A percentile compares a stretch with the other conserved stretches of the same genome.
Conservation (phyloP, 2,329 filamentous ascomycete species). For the Colletotrichum trifolii region DNA sequence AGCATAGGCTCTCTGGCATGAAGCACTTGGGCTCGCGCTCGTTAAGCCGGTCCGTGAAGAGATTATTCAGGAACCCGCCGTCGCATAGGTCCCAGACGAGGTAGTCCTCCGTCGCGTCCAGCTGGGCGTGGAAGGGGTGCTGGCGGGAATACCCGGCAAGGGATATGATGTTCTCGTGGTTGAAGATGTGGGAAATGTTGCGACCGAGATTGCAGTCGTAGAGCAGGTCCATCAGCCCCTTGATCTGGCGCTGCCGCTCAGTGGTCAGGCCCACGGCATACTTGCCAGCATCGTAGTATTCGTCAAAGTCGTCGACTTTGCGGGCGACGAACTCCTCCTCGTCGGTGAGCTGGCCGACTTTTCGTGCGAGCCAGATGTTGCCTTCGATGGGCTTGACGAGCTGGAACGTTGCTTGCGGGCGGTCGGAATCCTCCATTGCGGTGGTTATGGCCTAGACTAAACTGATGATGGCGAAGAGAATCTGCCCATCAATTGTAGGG, state of each 20-base stretch:
- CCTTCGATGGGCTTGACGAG: conserved; percentile 44
- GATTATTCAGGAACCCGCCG: conserved; percentile 57
- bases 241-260: conserved; percentile 38
- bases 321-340: conserved; percentile 49
- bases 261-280: conserved; percentile 27
- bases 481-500: no score
- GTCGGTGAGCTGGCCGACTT: conserved; percentile 40
- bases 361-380: conserved; percentile 47
- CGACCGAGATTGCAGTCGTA: conserved; percentile 43
- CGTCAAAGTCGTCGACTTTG: conserved; percentile 38
- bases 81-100: conserved; percentile 65
- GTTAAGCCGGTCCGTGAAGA: conserved; percentile 47
- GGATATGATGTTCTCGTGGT: conserved; percentile 62
- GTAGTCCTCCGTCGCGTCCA: conserved; percentile 43
- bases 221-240: conserved; percentile 43
- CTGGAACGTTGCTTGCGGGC: conserved; percentile 40
- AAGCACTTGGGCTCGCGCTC: conserved; percentile 45
- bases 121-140: conserved; percentile 36
- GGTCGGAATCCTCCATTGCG: conserved; percentile 18
- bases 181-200: conserved; percentile 52
- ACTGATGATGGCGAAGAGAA: neutral
- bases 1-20: conserved; percentile 64
- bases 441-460: neutral
- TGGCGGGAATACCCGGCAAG: conserved; percentile 51
- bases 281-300: conserved; percentile 23